Percentiles rank a stretch among this genome's conserved stretches.
Evolutionary conservation across 2,329 filamentous ascomycete genomes (phyloP).

Genomic region (Allantophomopsis cytisporea): DNA sequence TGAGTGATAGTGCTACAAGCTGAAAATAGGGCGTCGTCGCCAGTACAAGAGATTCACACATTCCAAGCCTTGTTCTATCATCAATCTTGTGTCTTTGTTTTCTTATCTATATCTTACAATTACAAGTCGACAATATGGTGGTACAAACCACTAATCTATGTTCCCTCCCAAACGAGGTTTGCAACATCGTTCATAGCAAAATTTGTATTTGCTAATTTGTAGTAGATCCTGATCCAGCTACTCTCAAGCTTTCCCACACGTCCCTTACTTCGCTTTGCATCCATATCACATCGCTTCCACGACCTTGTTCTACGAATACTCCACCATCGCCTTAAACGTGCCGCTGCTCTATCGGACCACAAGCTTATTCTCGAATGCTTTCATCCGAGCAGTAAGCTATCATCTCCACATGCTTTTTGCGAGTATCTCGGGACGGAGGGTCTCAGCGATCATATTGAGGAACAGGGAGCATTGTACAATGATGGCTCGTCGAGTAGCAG

Average conservation of each 20-base stretch:
- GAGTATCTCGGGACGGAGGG: slow-evolving; percentile 51
- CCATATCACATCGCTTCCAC: slow-evolving; percentile 49
- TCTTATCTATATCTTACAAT: background rate
- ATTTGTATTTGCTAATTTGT: no score
- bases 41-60: background rate
- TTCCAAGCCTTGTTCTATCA: no score
- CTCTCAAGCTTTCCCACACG: slow-evolving; percentile 32
- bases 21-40: no score
- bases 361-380: slow-evolving; percentile 68
- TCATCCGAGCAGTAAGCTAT: slow-evolving; percentile 55
- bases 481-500: slow-evolving; percentile 12
- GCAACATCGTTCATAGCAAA: background rate
- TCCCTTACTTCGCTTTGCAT: slow-evolving; percentile 39
- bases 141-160: background rate
- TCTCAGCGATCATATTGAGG: slow-evolving; percentile 29
- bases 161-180: background rate
- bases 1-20: no score
- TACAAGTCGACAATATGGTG: background rate
- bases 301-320: slow-evolving; percentile 48
- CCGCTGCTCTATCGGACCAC: slow-evolving; percentile 41
- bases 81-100: background rate
- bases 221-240: slow-evolving; percentile 35
- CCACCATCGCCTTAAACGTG: slow-evolving; percentile 46
- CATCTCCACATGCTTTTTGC: slow-evolving; percentile 57
- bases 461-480: slow-evolving; percentile 13